phyloP scores from a whole-genome alignment of 2,329 filamentous ascomycete species.

The Aspergillus sp. region DNA sequence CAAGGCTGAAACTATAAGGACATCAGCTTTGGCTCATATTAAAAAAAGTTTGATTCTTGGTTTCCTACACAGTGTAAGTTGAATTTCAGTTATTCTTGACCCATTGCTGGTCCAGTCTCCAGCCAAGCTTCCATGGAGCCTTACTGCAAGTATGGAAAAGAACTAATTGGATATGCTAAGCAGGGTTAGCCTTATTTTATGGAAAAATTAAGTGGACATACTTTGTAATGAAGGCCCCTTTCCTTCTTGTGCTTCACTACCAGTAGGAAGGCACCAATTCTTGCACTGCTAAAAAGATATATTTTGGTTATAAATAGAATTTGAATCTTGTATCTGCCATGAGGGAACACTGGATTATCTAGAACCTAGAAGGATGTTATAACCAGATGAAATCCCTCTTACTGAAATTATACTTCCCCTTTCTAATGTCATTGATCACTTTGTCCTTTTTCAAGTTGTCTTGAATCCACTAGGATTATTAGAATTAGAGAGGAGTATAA shows the following conservation, averaged over 20 bases:
- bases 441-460: background rate
- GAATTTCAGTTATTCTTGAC: background rate
- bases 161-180: background rate
- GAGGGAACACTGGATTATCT: background rate
- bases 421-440: background rate
- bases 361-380: background rate
- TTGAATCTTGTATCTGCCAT: background rate
- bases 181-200: background rate
- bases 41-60: background rate
- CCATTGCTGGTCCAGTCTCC: background rate
- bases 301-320: background rate
- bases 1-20: background rate
- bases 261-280: background rate
- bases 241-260: conserved; percentile 1
- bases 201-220: background rate
- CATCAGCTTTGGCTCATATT: background rate
- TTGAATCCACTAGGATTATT: background rate
- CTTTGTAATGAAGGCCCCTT: conserved; percentile 2
- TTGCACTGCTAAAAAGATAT: background rate
- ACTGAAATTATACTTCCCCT: background rate
- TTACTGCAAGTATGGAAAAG: background rate
- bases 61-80: background rate
- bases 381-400: background rate
- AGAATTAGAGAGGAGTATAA: background rate
- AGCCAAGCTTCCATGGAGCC: background rate